These are phyloP conservation scores for Naganishia antarctica DNA, from an alignment of 768 basidiomycete genomes.

Conservation along the genomic window DNA sequence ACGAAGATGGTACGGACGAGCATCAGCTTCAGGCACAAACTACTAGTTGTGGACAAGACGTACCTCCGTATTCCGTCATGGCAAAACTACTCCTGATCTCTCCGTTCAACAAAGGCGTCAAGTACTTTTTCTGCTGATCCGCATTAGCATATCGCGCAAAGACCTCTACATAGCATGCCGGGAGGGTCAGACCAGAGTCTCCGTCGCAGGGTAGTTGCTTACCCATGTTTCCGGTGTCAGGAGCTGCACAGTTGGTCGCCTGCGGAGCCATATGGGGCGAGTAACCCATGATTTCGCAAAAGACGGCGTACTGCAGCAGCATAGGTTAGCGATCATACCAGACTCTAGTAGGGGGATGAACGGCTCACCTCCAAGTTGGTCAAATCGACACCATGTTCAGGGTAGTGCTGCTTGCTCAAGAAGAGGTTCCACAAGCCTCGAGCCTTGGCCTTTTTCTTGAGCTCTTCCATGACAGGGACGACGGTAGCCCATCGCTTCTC, in stretches of 20 bases:
- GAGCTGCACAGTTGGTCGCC: slow-evolving; percentile 87
- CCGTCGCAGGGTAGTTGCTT: slow-evolving; percentile 52
- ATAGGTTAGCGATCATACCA: slow-evolving; percentile 3
- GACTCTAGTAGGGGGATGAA: not conserved
- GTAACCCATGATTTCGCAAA: slow-evolving; percentile 91
- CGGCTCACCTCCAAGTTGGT: slow-evolving; percentile 78
- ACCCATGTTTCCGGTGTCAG: slow-evolving; percentile 93
- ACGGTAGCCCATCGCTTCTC: slow-evolving; percentile 73
- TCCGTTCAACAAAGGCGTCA: slow-evolving; percentile 78
- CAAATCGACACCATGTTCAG: slow-evolving; percentile 78
- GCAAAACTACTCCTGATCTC: slow-evolving; percentile 84
- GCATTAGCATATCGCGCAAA: slow-evolving; percentile 87
- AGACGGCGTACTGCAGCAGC: slow-evolving; percentile 76
- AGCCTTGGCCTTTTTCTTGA: slow-evolving; percentile 81
- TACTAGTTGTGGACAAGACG: no score
- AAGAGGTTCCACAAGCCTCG: slow-evolving; percentile 96
- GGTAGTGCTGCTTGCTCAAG: slow-evolving; percentile 89
- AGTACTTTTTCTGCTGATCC: slow-evolving; percentile 86
- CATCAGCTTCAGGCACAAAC: no score
- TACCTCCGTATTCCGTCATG: slow-evolving; percentile 93
- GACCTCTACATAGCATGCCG: slow-evolving; percentile 59
- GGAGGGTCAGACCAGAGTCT: no score
- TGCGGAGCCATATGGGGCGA: slow-evolving; percentile 76
- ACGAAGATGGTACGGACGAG: no score
- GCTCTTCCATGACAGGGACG: slow-evolving; percentile 70